Conservation (phyloP, 192 early-diverging fungal species). For the Phlyctochytrium planicorne region DNA sequence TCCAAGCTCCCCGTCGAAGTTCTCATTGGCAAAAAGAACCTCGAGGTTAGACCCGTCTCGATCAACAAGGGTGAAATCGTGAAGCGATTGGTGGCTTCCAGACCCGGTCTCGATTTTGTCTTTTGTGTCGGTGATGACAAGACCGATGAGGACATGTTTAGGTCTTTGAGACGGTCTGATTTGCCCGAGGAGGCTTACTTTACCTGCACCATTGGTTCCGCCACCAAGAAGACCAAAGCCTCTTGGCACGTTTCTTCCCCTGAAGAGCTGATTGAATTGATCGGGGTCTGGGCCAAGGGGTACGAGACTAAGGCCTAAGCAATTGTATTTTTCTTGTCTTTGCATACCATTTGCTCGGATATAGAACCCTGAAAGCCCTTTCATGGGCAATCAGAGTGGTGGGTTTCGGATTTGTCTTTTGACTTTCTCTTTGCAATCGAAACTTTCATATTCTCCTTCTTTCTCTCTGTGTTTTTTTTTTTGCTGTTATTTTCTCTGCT, state of each 20-base stretch:
- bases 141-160: conserved; percentile 99
- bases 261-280: conserved; percentile 60
- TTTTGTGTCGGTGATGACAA: conserved; percentile 96
- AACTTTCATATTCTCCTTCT: too few relatives aligned
- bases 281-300: conserved; percentile 19
- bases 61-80: conserved; percentile 99
- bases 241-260: conserved; percentile 77
- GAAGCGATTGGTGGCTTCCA: conserved; percentile 68
- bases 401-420: too few relatives aligned
- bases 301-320: background rate
- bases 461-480: too few relatives aligned
- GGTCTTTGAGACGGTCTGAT: conserved; percentile 49
- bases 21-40: conserved; percentile 92
- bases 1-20: conserved; percentile 95
- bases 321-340: too few relatives aligned
- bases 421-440: too few relatives aligned
- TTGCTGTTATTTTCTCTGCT: too few relatives aligned
- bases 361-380: too few relatives aligned
- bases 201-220: conserved; percentile 77
- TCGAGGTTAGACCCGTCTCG: conserved; percentile 85
- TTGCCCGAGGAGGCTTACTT: conserved; percentile 56
- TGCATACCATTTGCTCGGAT: too few relatives aligned
- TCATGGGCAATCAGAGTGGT: too few relatives aligned
- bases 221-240: conserved; percentile 85
- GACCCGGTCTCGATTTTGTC: conserved; percentile 80